Percentiles rank a stretch among this genome's conserved stretches.
These are phyloP conservation scores for Fusarium sp. DNA, from an alignment of 2,329 filamentous ascomycete genomes.

Conservation along the genomic window DNA sequence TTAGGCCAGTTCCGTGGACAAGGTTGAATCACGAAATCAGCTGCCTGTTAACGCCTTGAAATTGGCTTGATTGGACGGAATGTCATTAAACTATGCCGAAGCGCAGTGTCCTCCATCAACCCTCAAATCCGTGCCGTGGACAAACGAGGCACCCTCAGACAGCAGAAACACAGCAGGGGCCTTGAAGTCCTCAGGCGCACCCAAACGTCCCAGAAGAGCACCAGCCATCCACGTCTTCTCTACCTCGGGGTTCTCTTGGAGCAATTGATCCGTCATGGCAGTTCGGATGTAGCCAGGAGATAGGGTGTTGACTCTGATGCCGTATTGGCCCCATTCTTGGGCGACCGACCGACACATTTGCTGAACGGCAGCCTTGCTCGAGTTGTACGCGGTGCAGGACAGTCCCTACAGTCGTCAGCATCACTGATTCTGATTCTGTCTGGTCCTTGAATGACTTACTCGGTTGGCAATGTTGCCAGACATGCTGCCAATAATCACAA, in stretches of 20 bases:
- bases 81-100: slow-evolving; percentile 43
- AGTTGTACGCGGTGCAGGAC: slow-evolving; percentile 71
- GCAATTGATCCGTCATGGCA: slow-evolving; percentile 59
- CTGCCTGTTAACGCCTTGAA: neutral
- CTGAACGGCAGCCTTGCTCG: slow-evolving; percentile 70
- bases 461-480: slow-evolving; percentile 61
- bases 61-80: neutral
- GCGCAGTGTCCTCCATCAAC: slow-evolving; percentile 68
- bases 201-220: slow-evolving; percentile 64
- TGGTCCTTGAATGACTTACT: slow-evolving; percentile 49
- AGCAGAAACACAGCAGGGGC: slow-evolving; percentile 66
- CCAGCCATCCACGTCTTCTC: slow-evolving; percentile 65
- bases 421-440: no score
- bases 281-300: slow-evolving; percentile 68
- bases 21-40: neutral
- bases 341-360: slow-evolving; percentile 70
- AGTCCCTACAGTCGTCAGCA: slow-evolving; percentile 59
- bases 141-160: slow-evolving; percentile 66
- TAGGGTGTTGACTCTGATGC: slow-evolving; percentile 73
- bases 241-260: slow-evolving; percentile 59
- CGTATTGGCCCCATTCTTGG: slow-evolving; percentile 70
- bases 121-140: slow-evolving; percentile 66
- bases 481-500: slow-evolving; percentile 63
- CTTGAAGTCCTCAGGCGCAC: slow-evolving; percentile 67
- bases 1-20: neutral